These are phyloP conservation scores for Penicillium paxilli DNA, from an alignment of 495 filamentous ascomycete genomes.

Conservation along the genomic window DNA sequence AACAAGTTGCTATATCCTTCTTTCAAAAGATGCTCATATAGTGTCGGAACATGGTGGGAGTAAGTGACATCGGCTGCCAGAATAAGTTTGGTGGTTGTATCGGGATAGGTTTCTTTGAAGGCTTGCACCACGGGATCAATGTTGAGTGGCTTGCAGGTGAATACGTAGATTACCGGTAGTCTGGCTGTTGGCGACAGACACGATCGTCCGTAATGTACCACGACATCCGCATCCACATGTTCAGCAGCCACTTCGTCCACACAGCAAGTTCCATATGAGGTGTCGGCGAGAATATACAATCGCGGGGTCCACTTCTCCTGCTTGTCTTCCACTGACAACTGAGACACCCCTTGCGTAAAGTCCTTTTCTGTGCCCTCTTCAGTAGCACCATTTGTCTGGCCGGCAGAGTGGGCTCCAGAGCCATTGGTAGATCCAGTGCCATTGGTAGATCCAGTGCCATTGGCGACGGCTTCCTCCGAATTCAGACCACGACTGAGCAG, in stretches of 20 bases:
- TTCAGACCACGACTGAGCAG: constrained; percentile 63
- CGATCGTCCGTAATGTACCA: constrained; percentile 92
- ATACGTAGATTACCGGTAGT: constrained; percentile 89
- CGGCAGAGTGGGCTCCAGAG: too few relatives aligned
- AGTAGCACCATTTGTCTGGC: constrained; percentile 13
- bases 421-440: too few relatives aligned
- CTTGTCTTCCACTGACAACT: constrained; percentile 30
- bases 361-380: constrained; percentile 9
- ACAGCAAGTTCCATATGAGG: constrained; percentile 95
- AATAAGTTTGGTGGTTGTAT: constrained; percentile 63
- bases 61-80: constrained; percentile 92
- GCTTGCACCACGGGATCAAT: constrained; percentile 54
- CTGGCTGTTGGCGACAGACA: constrained; percentile 90
- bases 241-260: constrained; percentile 97
- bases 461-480: constrained; percentile 22
- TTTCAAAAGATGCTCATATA: constrained; percentile 50
- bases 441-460: too few relatives aligned
- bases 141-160: constrained; percentile 69
- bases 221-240: constrained; percentile 85
- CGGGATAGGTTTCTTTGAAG: constrained; percentile 69
- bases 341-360: constrained; percentile 28
- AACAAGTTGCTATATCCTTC: constrained; percentile 71
- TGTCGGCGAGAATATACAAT: constrained; percentile 90
- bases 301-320: constrained; percentile 39
- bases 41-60: constrained; percentile 60